A percentile compares a stretch with the other conserved stretches of the same genome.
Evolutionary conservation across 2,329 filamentous ascomycete species (phyloP).

Genomic region (Hymenoscyphus fraxineus): DNA sequence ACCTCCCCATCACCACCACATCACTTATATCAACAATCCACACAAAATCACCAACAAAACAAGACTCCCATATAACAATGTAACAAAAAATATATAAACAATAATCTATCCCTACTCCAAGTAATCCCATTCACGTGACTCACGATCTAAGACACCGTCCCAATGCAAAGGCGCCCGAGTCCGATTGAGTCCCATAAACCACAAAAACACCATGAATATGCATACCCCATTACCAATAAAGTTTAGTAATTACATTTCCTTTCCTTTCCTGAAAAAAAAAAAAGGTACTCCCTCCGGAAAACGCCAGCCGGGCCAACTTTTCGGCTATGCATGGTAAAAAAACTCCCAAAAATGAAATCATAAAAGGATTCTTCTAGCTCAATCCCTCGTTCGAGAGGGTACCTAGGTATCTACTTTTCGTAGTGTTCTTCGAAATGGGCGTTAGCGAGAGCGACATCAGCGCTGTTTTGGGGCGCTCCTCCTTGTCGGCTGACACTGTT

Average conservation of each 20-base stretch:
- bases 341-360: background rate
- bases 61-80: no score
- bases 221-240: background rate
- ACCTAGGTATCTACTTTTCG: background rate
- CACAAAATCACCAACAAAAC: no score
- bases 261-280: background rate
- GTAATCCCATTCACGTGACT: no score
- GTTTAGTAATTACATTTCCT: no score
- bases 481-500: conserved; percentile 14
- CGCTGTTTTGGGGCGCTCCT: conserved; percentile 15
- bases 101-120: no score
- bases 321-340: background rate
- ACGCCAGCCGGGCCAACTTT: background rate
- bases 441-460: background rate
- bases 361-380: background rate
- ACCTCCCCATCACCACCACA: no score
- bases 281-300: background rate
- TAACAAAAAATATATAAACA: no score
- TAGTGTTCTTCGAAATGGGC: background rate
- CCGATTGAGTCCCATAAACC: background rate
- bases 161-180: no score
- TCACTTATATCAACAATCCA: no score
- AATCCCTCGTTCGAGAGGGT: background rate
- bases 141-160: no score
- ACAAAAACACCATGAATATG: background rate